These are phyloP conservation scores for Aspergillus aculeatus DNA, from an alignment of 2,329 filamentous ascomycete genomes.

Conservation along the genomic window DNA sequence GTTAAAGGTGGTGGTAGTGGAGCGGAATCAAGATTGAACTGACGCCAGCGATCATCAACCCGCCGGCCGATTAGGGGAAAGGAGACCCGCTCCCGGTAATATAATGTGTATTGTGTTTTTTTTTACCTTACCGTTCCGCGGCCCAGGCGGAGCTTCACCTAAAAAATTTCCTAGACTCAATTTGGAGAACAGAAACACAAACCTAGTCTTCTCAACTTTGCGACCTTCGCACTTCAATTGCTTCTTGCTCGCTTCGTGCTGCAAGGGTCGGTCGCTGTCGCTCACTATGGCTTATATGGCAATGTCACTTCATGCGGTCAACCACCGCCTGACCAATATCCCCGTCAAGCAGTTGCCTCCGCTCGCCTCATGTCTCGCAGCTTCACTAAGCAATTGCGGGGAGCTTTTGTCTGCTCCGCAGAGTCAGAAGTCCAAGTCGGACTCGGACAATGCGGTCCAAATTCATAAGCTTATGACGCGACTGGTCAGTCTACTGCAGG, in stretches of 20 bases:
- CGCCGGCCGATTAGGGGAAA: background rate
- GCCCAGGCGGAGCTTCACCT: conserved; percentile 18
- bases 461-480: conserved; percentile 81
- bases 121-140: background rate
- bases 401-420: conserved; percentile 63
- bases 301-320: conserved; percentile 44
- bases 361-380: conserved; percentile 67
- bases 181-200: background rate
- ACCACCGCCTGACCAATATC: conserved; percentile 63
- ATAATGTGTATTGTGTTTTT: too few relatives aligned
- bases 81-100: background rate
- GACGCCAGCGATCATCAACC: background rate
- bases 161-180: conserved; percentile 7
- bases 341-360: conserved; percentile 71
- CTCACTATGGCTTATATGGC: conserved; percentile 31
- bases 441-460: conserved; percentile 65
- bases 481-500: conserved; percentile 73
- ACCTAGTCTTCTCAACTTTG: conserved; percentile 9
- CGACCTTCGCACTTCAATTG: background rate
- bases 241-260: background rate
- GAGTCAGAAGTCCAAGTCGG: conserved; percentile 59
- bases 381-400: conserved; percentile 54
- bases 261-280: background rate
- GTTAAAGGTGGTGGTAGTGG: background rate
- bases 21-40: background rate